Conservation (phyloP, 2,329 filamentous ascomycete genomes). For the Pseudogymnoascus sp. region DNA sequence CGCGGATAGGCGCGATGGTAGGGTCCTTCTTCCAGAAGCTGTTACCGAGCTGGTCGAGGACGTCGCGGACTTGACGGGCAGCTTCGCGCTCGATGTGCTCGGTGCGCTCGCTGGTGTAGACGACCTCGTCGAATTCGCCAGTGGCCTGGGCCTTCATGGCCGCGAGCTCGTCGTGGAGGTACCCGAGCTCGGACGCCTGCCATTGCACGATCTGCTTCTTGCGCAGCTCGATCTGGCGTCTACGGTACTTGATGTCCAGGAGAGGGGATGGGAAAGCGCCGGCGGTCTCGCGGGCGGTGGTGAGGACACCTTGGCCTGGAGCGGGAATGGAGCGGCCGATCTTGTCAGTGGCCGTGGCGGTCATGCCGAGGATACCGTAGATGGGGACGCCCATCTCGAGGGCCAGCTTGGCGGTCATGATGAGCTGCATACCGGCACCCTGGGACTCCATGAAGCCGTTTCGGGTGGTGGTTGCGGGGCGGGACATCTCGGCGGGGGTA, state of each 20-base stretch:
- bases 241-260: constrained; percentile 95
- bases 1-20: constrained; percentile 88
- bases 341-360: constrained; percentile 96
- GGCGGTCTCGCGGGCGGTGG: constrained; percentile 82
- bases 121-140: constrained; percentile 68
- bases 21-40: constrained; percentile 98
- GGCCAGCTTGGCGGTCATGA: constrained; percentile 95
- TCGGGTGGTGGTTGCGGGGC: constrained; percentile 91
- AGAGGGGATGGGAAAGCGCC: constrained; percentile 93
- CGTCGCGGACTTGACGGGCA: constrained; percentile 84
- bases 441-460: constrained; percentile 99
- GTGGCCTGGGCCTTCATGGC: constrained; percentile 78
- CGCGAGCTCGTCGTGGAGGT: constrained; percentile 83
- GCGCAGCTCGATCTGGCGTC: constrained; percentile 87
- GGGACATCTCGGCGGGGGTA: constrained; percentile 95
- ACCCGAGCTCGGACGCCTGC: constrained; percentile 92
- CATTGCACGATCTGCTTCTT: constrained; percentile 92
- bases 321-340: constrained; percentile 96
- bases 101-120: constrained; percentile 80
- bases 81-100: constrained; percentile 84
- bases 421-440: constrained; percentile 94
- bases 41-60: constrained; percentile 88
- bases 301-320: constrained; percentile 93
- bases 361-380: constrained; percentile 87
- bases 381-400: constrained; percentile 98